Evolutionary conservation across 2,329 filamentous ascomycete genomes (phyloP), one percentile per base, ranked within the genome.

Genomic region (Colletotrichum lentis): DNA sequence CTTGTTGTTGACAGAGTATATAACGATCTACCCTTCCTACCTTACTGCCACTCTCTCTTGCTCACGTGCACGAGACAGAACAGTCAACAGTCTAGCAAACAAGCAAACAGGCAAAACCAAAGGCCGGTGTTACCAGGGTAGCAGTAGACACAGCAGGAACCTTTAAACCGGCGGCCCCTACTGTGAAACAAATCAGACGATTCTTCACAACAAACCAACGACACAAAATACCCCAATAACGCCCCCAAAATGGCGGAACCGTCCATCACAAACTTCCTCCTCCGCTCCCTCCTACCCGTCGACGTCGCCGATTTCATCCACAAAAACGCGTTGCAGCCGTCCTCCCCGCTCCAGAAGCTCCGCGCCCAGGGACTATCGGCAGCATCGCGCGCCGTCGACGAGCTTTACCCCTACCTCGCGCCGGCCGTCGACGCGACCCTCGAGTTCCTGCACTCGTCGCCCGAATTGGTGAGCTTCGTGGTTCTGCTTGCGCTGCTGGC

Each of bases 401-500:
- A 76, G 7, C 74, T 82, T 14, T 74, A 76, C 7, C 83, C 84
- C 4, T 60, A 84, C 63, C 55, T 85, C 31, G 76, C 78, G 60
- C 82, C 84, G 5, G 58, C 83, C 16, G 67, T 83, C 62, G 81
- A 85, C 73, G 78, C 77, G 64, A 71, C 74, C 10, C 66, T 80
- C 59, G 69, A 74, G 37, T 69, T 76, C 20, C 69, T 79, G 20
- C 75, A 79, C 70, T 74, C 79, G 64, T 78, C 79, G 22, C 80
- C 82, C 27, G 81, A 82, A 74, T 39, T 82, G 22, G 79, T 82
- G 16, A 74, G 82, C 8, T 74, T 82, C 14, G 76, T 84, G 63
- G 77, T 85, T 54, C 81, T 85, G 11, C 78, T 90, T 59, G 81
- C 83, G 16, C 73, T 89, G 10, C 80, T 92, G 4, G 79, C 90